Evolutionary conservation across 2,329 filamentous ascomycete species (phyloP), one percentile per base, ranked within the genome.

Genomic region (Colletotrichum abscissum): DNA sequence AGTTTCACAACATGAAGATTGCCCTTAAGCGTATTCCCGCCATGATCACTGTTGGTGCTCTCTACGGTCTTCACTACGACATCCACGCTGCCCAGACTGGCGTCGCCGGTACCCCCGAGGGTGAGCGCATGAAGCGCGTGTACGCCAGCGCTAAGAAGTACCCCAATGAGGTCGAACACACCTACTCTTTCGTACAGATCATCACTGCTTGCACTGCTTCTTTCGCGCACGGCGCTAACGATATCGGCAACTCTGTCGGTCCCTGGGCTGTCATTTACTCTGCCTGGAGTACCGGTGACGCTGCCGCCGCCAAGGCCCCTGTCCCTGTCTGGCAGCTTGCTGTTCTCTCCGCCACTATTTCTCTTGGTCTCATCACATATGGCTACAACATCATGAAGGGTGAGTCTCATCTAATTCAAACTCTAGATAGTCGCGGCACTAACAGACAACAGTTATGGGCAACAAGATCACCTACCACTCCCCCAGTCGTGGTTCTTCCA

Each of bases 341-440:
- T 63, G 92, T 95, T 22, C 84, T 93, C 14, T 87, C 90, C 30
- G 81, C 86, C 1, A 90, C 86, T 52, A 91, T 94, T 79, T 93
- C 88, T 59, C 75, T 91, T 55, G 93, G 93, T 76, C 87, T 95
- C 70, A 86, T 92, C 79, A 94, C 92, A 16, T 95, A 94, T 78
- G 93, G 93, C 11, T 95, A 94, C 86, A 94, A 95, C 86, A 95
- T 95, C 84, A 95, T 95, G 92, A 94, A 93, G 85, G 91, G 89
- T 91, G 83, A 81, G 87, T 76, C 24, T 1, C 30, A 2, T 5
- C 26, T 8, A 19, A 1, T 24, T 16, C n/a, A 4, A 46, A n/a
- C 19, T 4, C 33, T 33, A 8, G 22, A 58, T n/a, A 57, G 64
- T 19, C 78, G 73, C 76, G 67, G 38, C 49, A 49, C 59, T 79